Base-by-base conservation (phyloP, 495 filamentous ascomycete species). In the Bacidia gigantensis region DNA sequence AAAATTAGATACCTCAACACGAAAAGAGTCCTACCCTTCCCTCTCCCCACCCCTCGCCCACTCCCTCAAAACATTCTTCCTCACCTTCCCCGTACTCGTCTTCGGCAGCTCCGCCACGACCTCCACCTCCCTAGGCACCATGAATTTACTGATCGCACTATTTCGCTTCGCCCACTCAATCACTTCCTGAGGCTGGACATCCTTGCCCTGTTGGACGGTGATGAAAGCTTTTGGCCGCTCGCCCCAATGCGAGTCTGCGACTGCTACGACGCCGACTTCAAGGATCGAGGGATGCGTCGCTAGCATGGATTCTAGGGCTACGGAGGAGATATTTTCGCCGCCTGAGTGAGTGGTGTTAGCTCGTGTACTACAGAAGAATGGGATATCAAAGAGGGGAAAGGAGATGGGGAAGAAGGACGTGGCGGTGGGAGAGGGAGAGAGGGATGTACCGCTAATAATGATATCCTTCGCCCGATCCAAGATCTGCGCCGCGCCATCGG, bases 381-480 rank as follows among this genome's bases (percentile, higher is more conserved):
- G 14, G 9, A 20, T 18, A n/a, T n/a, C n/a, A n/a, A n/a, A n/a
- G 29, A 32, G 3, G 11, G 25, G 20, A 20, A 11, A 3, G n/a
- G 43, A 3, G 14, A 35, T 1, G 3, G 10, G 26, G 60, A n/a
- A 18, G 44, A 38, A 46, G 26, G 41, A 22, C 29, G 49, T 14
- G 54, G 22, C 38, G 25, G 42, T 26, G 23, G 26, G 43, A 24
- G 22, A 26, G 5, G 25, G 17, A 10, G 32, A 39, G 32, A 39
- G 23, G 23, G 11, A 69, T 77, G 50, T 72, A 89, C 88, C 92
- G 56, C 87, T 94, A 54, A 98, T 98, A 47, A 98, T 97, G 43
- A 98, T 96, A 63, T 98, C 92, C 69, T 97, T 98, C 2, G 86
- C 86, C 32, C 92, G 75, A 65, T 98, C 92, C 55, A 93, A 72